Evolutionary conservation across 345 rosid species (phyloP).

Genomic region (Citrus maxima): DNA sequence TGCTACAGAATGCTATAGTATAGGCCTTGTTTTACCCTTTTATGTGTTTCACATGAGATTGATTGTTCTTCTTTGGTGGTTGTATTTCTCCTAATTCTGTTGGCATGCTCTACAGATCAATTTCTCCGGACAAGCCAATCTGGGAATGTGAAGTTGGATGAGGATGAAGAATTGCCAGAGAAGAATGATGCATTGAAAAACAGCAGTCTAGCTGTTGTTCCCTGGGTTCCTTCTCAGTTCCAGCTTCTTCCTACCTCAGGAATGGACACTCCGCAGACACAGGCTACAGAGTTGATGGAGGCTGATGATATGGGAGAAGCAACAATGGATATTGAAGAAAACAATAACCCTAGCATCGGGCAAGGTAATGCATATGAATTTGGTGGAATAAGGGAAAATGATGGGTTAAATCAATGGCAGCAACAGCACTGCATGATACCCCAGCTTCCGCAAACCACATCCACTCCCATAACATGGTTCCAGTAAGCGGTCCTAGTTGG

Average conservation of each 20-base stretch:
- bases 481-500: conserved; percentile 11
- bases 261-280: conserved; percentile 1
- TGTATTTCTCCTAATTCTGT: neutral
- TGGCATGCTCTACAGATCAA: conserved; percentile 29
- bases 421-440: conserved; percentile 62
- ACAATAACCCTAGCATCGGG: neutral
- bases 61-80: neutral
- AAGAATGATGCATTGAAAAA: neutral
- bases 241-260: conserved; percentile 8
- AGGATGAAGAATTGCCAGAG: conserved; percentile 15
- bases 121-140: conserved; percentile 15
- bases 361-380: conserved; percentile 4
- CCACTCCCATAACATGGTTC: conserved; percentile 57
- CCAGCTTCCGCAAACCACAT: conserved; percentile 32
- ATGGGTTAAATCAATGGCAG: conserved; percentile 39
- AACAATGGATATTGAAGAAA: conserved; percentile 57
- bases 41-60: neutral
- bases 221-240: conserved; percentile 48
- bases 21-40: neutral
- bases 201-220: conserved; percentile 49
- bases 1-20: neutral
- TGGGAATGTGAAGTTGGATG: conserved; percentile 8
- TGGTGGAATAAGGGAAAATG: conserved; percentile 14
- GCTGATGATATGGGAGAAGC: conserved; percentile 43
- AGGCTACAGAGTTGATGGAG: conserved; percentile 42